These are phyloP conservation scores for Fusarium liriodendri DNA, from an alignment of 2,329 filamentous ascomycete species.

Conservation along the genomic window DNA sequence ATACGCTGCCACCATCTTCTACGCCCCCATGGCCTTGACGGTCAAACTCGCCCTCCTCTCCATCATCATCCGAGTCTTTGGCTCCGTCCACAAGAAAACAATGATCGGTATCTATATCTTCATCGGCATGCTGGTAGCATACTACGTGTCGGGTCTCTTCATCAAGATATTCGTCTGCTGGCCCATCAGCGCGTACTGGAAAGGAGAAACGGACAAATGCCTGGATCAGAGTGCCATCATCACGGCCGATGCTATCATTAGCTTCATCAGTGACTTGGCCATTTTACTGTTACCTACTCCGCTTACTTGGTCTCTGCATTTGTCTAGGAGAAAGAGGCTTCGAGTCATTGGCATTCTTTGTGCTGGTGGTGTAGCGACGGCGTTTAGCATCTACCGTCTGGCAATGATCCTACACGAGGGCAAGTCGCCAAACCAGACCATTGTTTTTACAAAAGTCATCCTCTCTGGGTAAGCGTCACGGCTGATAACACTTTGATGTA, in stretches of 20 bases:
- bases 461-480: conserved; percentile 24
- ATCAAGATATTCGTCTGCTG: conserved; percentile 58
- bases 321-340: conserved; percentile 24
- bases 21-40: conserved; percentile 56
- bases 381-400: conserved; percentile 31
- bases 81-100: conserved; percentile 51
- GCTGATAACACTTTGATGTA: too few relatives aligned
- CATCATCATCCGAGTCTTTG: conserved; percentile 57
- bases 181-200: conserved; percentile 56
- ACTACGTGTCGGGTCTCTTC: conserved; percentile 54
- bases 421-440: conserved; percentile 24
- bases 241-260: conserved; percentile 33
- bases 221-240: conserved; percentile 46
- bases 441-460: conserved; percentile 33
- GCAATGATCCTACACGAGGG: conserved; percentile 26
- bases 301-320: conserved; percentile 30
- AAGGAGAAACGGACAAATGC: conserved; percentile 44
- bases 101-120: conserved; percentile 53
- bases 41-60: conserved; percentile 58
- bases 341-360: conserved; percentile 32
- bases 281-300: conserved; percentile 28
- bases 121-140: conserved; percentile 50
- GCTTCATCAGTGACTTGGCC: conserved; percentile 30
- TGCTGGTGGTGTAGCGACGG: conserved; percentile 32
- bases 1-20: conserved; percentile 58